A percentile compares a stretch with the other conserved stretches of the same genome.
These are phyloP conservation scores for Oryza longistaminata DNA, from an alignment of 176 grass and related monocot species.

Conservation along the genomic window DNA sequence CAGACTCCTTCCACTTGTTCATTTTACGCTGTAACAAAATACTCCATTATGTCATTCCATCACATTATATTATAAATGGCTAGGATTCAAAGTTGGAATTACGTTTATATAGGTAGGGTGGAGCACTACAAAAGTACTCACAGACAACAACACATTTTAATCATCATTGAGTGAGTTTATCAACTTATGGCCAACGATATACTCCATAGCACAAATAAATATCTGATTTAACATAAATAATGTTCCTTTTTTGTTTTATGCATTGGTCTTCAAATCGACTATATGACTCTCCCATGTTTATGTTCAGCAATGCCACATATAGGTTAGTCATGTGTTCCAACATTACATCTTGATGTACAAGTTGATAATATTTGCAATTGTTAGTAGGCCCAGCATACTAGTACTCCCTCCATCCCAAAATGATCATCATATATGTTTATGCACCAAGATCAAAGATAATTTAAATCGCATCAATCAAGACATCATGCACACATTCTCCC, in stretches of 20 bases:
- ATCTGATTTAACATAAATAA: background rate
- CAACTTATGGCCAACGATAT: background rate
- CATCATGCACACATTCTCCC: too few species aligned
- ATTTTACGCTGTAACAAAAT: constrained; percentile 1
- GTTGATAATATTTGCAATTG: background rate
- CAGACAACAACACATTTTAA: background rate
- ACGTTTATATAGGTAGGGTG: too few species aligned
- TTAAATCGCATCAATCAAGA: too few species aligned
- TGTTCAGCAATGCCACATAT: background rate
- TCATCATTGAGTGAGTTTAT: background rate
- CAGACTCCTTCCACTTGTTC: constrained; percentile 8
- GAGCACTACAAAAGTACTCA: too few species aligned
- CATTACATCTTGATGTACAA: background rate
- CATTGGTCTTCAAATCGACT: background rate
- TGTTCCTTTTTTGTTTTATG: background rate
- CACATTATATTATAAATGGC: too few species aligned
- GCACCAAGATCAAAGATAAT: too few species aligned
- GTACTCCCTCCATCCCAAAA: too few species aligned
- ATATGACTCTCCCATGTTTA: background rate
- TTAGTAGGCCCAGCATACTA: background rate
- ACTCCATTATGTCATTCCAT: background rate
- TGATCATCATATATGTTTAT: too few species aligned
- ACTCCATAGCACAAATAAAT: background rate
- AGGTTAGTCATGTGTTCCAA: background rate
- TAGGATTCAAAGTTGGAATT: too few species aligned